Evolutionary conservation across 192 early-diverging fungal genomes (phyloP).

Genomic region (Spinellus fusiger): DNA sequence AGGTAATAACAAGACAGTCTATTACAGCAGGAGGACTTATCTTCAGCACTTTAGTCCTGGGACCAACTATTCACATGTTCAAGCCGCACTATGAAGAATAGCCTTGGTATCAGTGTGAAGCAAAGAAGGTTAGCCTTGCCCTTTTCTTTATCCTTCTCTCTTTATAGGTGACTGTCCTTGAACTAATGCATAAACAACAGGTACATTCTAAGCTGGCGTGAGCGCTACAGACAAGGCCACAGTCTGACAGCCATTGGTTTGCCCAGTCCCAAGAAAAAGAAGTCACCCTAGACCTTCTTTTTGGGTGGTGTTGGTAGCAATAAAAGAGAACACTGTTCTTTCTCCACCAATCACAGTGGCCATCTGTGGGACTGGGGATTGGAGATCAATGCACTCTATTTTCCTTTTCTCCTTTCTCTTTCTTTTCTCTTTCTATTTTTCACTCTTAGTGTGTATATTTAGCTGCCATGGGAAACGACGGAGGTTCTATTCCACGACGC

Average conservation of each 20-base stretch:
- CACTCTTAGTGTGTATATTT: not conserved
- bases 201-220: conserved; percentile 4
- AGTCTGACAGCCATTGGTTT: not conserved
- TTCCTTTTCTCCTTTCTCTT: not conserved
- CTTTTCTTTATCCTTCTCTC: not conserved
- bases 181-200: no score
- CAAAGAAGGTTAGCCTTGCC: conserved; percentile 3
- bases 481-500: conserved; percentile 83
- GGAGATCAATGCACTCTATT: not conserved
- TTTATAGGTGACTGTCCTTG: not conserved
- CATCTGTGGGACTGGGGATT: no score
- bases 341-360: no score
- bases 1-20: not conserved
- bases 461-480: conserved; percentile 68
- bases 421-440: not conserved
- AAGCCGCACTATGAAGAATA: conserved; percentile 1
- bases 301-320: no score
- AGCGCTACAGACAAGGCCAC: not conserved
- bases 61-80: not conserved
- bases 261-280: conserved; percentile 8
- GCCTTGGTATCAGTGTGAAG: not conserved
- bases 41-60: not conserved
- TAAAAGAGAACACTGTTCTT: not conserved
- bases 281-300: no score
- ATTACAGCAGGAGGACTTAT: not conserved